phyloP scores from a whole-genome alignment of 2,329 filamentous ascomycete species.

The Cladosporium velox region DNA sequence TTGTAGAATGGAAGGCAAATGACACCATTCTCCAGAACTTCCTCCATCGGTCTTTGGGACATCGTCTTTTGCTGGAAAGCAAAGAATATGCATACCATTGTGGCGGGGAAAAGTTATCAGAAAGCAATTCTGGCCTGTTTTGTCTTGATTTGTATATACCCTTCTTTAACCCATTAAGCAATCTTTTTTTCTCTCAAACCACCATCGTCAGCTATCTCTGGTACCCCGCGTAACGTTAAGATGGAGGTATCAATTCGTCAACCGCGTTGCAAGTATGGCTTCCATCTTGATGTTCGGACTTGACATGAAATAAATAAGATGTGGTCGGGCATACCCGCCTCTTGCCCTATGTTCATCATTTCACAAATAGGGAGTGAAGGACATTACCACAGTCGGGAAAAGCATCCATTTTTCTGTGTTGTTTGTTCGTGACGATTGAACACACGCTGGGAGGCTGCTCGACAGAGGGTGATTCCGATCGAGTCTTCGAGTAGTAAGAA shows the following conservation, averaged over 20 bases:
- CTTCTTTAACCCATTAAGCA: background rate
- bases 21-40: background rate
- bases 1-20: background rate
- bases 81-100: background rate
- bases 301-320: no score
- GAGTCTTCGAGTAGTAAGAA: no score
- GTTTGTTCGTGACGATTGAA: no score
- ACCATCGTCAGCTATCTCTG: background rate
- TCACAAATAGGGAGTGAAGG: no score
- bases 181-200: background rate
- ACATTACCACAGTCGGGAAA: no score
- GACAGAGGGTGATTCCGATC: no score
- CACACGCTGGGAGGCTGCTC: no score
- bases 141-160: background rate
- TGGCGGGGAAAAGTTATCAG: background rate
- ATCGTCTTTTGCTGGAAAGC: background rate
- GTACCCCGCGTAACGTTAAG: background rate
- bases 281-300: no score
- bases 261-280: no score
- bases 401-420: no score
- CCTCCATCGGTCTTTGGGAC: background rate
- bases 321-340: no score
- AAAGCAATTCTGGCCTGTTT: background rate
- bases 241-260: background rate
- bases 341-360: no score